These are phyloP conservation scores for Barnettozyma sucrosica DNA, from an alignment of 805 yeast genomes.

Conservation along the genomic window DNA sequence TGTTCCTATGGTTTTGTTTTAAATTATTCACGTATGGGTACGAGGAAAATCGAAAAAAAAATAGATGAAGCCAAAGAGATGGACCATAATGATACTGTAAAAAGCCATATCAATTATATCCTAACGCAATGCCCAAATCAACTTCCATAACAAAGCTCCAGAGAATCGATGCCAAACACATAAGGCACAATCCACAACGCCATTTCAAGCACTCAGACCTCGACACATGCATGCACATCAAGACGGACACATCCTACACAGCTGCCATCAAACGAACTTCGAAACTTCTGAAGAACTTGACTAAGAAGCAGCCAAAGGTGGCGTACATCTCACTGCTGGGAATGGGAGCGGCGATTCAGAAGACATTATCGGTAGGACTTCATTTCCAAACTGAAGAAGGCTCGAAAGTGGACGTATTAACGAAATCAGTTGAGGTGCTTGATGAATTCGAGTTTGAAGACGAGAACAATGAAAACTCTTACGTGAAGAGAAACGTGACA, in stretches of 20 bases:
- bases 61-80: neutral
- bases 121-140: neutral
- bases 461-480: constrained; percentile 27
- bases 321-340: constrained; percentile 56
- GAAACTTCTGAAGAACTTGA: constrained; percentile 43
- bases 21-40: no score
- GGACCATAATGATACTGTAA: no score
- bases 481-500: constrained; percentile 34
- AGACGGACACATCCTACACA: constrained; percentile 63
- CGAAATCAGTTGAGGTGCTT: constrained; percentile 61
- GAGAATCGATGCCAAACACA: constrained; percentile 31
- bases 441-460: constrained; percentile 53
- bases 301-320: constrained; percentile 36
- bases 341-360: constrained; percentile 69
- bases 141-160: constrained; percentile 4
- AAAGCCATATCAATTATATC: no score
- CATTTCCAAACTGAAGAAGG: constrained; percentile 48
- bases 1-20: no score
- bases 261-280: constrained; percentile 64
- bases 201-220: constrained; percentile 37
- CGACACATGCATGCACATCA: constrained; percentile 49
- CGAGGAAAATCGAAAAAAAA: no score
- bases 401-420: constrained; percentile 50
- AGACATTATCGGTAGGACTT: constrained; percentile 55
- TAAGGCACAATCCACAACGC: constrained; percentile 52